Evolutionary conservation across 495 filamentous ascomycete species (phyloP), one percentile per base, ranked within the genome.

Genomic region (Aspergillus indologenus): DNA sequence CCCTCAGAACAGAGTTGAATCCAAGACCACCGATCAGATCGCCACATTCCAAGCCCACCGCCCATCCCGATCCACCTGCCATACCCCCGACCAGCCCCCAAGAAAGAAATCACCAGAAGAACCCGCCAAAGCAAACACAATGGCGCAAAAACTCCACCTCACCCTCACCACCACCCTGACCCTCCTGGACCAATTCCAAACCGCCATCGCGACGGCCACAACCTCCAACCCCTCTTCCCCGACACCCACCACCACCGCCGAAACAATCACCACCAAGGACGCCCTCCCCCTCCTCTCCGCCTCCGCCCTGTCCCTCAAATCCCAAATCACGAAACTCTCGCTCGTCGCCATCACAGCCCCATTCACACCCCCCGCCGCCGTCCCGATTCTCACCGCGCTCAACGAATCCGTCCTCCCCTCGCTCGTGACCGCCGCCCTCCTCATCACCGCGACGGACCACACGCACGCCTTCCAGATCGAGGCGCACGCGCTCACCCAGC

Each of bases 281-380:
- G 77, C 83, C 31, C 78, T 90, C 64, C 60, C 78, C 69, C 76
- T 92, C 54, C 84, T 92, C 19, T 79, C 81, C 61, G 83, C 86
- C 63, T 80, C 86, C 1, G 80, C 88, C 1, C 78, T 75, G 21
- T 76, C 91, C 4, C 83, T 96, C 47, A 85, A 81, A 65, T 88
- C 92, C 0, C 91, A 96, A 64, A 83, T 86, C 6, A 96, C 92
- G 31, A 95, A 94, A 52, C 81, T 96, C 22, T 91, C 89, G 0
- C 85, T 96, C 17, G 81, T 96, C 1, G 81, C 92, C 2, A 89
- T 95, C 63, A 94, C 86, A 56, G 81, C 87, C 17, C 92, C 92
- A 0, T 94, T 95, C 70, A 91, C 91, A 0, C 84, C 87, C 5
- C 83, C 88, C 0, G 92, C 90, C 15, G 82, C 94, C 26, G 70